Evolutionary conservation across 176 grass and related monocot species (phyloP).

Genomic region (Themeda triandra): DNA sequence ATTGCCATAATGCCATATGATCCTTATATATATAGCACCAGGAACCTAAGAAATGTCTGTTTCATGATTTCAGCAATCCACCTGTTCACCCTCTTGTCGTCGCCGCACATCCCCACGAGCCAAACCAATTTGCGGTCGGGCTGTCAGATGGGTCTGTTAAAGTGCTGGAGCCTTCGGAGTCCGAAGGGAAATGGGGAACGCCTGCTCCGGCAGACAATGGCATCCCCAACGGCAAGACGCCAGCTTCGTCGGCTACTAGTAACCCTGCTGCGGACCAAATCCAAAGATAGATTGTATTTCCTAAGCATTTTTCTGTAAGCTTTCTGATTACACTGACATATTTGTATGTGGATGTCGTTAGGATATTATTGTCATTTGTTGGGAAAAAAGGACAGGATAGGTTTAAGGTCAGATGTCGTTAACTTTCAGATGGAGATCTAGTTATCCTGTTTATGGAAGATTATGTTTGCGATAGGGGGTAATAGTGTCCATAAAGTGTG

Average conservation of each 20-base stretch:
- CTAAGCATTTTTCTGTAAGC: slow-evolving; percentile 17
- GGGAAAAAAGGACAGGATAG: slow-evolving; percentile 26
- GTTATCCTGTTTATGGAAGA: background rate
- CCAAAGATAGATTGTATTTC: slow-evolving; percentile 56
- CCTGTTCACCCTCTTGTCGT: slow-evolving; percentile 55
- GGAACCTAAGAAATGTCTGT: slow-evolving; percentile 15
- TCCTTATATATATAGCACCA: background rate
- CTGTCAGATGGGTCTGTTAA: slow-evolving; percentile 80
- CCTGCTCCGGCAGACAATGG: slow-evolving; percentile 56
- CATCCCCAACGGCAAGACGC: slow-evolving; percentile 48
- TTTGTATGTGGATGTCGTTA: slow-evolving; percentile 37
- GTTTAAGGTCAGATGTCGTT: slow-evolving; percentile 25
- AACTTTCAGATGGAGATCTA: slow-evolving; percentile 10
- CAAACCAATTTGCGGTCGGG: slow-evolving; percentile 91
- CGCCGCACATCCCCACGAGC: slow-evolving; percentile 74
- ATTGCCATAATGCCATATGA: background rate
- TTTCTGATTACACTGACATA: slow-evolving; percentile 43
- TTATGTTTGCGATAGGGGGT: slow-evolving; percentile 18
- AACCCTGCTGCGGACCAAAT: slow-evolving; percentile 62
- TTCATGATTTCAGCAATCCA: slow-evolving; percentile 64
- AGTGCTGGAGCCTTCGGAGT: slow-evolving; percentile 82
- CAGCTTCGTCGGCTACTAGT: slow-evolving; percentile 51
- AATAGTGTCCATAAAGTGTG: slow-evolving; percentile 28
- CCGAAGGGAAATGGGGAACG: slow-evolving; percentile 74
- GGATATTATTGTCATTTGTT: slow-evolving; percentile 42